Evolutionary conservation across 371 early-diverging fungal genomes (phyloP).

Genomic region (Actinomortierella ambigua): DNA sequence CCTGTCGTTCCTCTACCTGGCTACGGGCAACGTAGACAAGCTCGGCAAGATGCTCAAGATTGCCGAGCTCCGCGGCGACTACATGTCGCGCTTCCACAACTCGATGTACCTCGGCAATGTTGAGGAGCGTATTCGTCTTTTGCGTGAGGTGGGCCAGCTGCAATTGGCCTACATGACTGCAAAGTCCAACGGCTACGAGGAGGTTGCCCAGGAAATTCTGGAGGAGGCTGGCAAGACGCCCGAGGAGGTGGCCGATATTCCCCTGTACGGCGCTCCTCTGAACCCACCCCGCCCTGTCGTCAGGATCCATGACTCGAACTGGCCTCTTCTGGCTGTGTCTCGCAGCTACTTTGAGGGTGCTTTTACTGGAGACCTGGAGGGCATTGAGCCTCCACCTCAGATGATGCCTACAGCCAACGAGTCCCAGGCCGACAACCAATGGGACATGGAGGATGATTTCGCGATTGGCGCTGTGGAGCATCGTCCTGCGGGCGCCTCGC

Average conservation of each 20-base stretch:
- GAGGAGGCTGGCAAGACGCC: constrained; percentile 68
- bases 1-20: constrained; percentile 91
- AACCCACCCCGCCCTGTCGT: constrained; percentile 70
- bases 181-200: constrained; percentile 83
- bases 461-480: constrained; percentile 37
- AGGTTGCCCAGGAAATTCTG: constrained; percentile 83
- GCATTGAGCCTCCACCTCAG: constrained; percentile 36
- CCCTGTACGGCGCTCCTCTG: constrained; percentile 52
- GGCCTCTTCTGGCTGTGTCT: constrained; percentile 85
- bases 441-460: constrained; percentile 72
- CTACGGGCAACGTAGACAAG: constrained; percentile 89
- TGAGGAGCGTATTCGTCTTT: constrained; percentile 79
- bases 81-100: constrained; percentile 88
- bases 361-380: constrained; percentile 50
- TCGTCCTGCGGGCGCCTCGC: constrained; percentile 15
- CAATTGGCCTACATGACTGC: constrained; percentile 92
- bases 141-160: constrained; percentile 87
- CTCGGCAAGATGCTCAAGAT: constrained; percentile 91
- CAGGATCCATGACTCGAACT: constrained; percentile 77
- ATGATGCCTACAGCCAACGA: constrained; percentile 52
- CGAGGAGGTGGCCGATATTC: constrained; percentile 63
- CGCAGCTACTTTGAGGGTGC: constrained; percentile 71
- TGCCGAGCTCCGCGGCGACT: constrained; percentile 81
- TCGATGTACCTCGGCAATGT: constrained; percentile 87
- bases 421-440: constrained; percentile 64